phyloP scores from a whole-genome alignment of 2,329 filamentous ascomycete genomes.

The Cordyceps militaris region DNA sequence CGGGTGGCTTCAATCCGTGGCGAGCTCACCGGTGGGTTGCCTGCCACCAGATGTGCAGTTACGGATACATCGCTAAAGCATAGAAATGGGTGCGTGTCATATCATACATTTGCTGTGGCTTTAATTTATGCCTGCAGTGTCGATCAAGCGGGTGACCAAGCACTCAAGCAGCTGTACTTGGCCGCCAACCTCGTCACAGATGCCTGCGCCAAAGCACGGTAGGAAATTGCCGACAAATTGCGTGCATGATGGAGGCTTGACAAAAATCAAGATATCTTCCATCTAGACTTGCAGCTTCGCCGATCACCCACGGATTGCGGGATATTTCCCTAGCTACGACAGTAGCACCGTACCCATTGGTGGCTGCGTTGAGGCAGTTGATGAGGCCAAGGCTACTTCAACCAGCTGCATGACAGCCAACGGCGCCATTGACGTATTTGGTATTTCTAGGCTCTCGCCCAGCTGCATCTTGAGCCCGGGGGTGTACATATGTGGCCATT shows the following conservation, averaged over 20 bases:
- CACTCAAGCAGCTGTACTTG: background rate
- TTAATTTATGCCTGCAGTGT: conserved; percentile 6
- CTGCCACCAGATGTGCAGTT: background rate
- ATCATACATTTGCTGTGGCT: background rate
- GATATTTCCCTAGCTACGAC: background rate
- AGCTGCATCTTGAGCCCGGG: background rate
- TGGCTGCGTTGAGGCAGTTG: background rate
- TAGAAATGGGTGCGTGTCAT: background rate
- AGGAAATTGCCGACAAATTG: background rate
- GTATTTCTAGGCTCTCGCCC: background rate
- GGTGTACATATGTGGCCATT: background rate
- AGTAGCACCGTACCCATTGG: background rate
- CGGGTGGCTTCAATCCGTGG: background rate
- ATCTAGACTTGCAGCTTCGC: background rate
- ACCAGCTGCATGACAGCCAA: conserved; percentile 1
- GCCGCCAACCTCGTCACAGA: background rate
- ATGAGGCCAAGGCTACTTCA: background rate
- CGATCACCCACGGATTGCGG: background rate
- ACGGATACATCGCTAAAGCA: background rate
- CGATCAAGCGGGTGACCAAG: background rate
- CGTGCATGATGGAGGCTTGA: background rate
- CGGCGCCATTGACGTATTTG: background rate
- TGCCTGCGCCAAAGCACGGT: background rate
- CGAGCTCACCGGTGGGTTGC: background rate
- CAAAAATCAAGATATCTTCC: background rate